These are phyloP conservation scores for Malassezia slooffiae DNA, from an alignment of 1,284 basidiomycete genomes.

Conservation along the genomic window DNA sequence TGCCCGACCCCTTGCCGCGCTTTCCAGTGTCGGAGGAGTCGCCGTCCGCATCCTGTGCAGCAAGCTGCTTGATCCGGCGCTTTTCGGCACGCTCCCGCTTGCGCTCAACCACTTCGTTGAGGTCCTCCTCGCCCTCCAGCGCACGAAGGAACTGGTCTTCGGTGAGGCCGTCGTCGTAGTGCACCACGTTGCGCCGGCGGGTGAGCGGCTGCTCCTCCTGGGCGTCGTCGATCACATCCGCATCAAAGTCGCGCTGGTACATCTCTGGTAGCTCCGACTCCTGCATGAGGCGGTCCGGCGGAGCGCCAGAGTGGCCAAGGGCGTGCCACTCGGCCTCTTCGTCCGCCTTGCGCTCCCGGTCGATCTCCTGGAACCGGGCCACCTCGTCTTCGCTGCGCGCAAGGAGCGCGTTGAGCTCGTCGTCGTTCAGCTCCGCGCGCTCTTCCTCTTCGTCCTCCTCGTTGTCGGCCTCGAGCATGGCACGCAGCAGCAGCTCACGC, in stretches of 20 bases:
- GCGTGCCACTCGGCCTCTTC: constrained; percentile 62
- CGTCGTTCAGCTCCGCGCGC: constrained; percentile 87
- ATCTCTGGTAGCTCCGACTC: constrained; percentile 84
- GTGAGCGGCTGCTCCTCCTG: constrained; percentile 59
- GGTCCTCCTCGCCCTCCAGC: constrained; percentile 73
- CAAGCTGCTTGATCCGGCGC: constrained; percentile 26
- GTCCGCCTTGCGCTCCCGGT: constrained; percentile 67
- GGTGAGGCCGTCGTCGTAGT: constrained; percentile 85
- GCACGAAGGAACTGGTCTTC: constrained; percentile 74
- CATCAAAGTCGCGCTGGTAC: constrained; percentile 62
- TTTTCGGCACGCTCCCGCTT: constrained; percentile 45
- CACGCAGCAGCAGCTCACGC: constrained; percentile 81
- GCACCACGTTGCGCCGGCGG: constrained; percentile 73
- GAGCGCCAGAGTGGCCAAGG: constrained; percentile 55
- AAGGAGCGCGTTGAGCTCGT: constrained; percentile 89
- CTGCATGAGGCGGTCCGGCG: constrained; percentile 68
- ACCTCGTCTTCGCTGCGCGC: constrained; percentile 73
- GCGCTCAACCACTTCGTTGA: constrained; percentile 49
- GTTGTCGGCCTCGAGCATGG: constrained; percentile 48
- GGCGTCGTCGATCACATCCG: constrained; percentile 47
- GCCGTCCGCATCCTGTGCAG: constrained; percentile 11
- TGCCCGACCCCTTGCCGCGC: constrained; percentile 18
- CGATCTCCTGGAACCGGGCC: constrained; percentile 70
- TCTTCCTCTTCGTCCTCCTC: constrained; percentile 46
- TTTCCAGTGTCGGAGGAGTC: constrained; percentile 25